phyloP scores from a whole-genome alignment of 768 basidiomycete genomes.

The Pulveroboletus sp. region DNA sequence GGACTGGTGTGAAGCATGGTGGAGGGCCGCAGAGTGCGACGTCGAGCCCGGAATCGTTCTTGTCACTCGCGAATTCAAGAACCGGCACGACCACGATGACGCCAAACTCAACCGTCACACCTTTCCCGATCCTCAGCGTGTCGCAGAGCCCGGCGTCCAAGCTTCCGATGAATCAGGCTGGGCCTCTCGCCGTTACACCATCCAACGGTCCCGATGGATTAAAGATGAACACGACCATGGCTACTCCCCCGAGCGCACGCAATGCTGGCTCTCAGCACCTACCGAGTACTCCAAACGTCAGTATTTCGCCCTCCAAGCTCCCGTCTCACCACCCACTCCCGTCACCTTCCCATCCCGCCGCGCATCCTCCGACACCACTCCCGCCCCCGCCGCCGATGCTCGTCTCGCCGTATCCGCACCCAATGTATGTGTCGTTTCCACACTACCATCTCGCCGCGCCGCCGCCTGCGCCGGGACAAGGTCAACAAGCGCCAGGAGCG shows the following conservation, averaged over 20 bases:
- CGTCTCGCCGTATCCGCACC: conserved; percentile 15
- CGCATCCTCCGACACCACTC: conserved; percentile 7
- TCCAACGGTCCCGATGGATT: background rate
- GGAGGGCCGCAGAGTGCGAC: background rate
- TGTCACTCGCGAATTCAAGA: background rate
- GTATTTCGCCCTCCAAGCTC: conserved; percentile 3
- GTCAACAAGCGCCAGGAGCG: conserved; percentile 14
- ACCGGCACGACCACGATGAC: background rate
- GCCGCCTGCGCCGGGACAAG: conserved; percentile 9
- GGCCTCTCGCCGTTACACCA: background rate
- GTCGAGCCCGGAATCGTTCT: background rate
- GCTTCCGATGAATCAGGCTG: background rate
- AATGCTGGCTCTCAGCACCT: background rate
- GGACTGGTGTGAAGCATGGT: background rate
- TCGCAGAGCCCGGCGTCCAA: background rate
- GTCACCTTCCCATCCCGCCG: conserved; percentile 9
- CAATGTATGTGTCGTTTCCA: conserved; percentile 22
- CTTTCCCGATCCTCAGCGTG: conserved; percentile 21
- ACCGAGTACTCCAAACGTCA: background rate
- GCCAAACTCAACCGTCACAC: conserved; percentile 1
- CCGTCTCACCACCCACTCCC: conserved; percentile 5
- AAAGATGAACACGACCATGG: conserved; percentile 7
- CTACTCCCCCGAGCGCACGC: conserved; percentile 4
- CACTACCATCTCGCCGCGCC: conserved; percentile 16
- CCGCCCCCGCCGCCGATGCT: conserved; percentile 15